A percentile compares a stretch with the other conserved stretches of the same genome.
Evolutionary conservation across 495 filamentous ascomycete genomes (phyloP).

Genomic region (Penicillium daleae): DNA sequence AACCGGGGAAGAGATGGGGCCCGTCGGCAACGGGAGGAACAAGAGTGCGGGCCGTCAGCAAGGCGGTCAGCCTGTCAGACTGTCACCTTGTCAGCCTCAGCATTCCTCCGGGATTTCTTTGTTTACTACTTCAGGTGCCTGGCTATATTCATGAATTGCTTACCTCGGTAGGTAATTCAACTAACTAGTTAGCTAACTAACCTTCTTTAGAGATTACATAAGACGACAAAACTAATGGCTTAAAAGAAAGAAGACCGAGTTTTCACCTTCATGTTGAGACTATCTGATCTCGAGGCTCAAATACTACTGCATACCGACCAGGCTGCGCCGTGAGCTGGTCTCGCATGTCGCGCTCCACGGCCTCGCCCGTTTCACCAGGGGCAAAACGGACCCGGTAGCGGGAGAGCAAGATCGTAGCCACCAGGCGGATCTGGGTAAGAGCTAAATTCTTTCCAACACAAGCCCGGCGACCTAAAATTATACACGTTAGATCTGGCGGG

Average conservation of each 20-base stretch:
- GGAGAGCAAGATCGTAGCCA: slow-evolving; percentile 32
- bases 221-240: too few species aligned
- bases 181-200: too few species aligned
- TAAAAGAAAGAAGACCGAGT: too few species aligned
- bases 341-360: slow-evolving; percentile 38
- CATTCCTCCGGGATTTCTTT: too few species aligned
- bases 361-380: slow-evolving; percentile 40
- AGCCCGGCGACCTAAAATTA: slow-evolving; percentile 36
- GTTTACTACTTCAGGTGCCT: background rate
- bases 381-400: slow-evolving; percentile 42
- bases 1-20: background rate
- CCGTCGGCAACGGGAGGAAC: background rate
- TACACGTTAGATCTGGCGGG: background rate
- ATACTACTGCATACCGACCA: slow-evolving; percentile 20
- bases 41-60: background rate
- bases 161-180: too few species aligned
- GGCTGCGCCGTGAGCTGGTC: slow-evolving; percentile 48
- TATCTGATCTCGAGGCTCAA: background rate
- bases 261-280: background rate
- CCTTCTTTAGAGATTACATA: too few species aligned
- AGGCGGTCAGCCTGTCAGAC: background rate
- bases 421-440: slow-evolving; percentile 46
- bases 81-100: too few species aligned
- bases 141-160: too few species aligned
- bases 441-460: slow-evolving; percentile 59